A percentile compares a stretch with the other conserved stretches of the same genome.
Conservation (phyloP, 306 rosid genomes). For the Citrullus colocynthis region DNA sequence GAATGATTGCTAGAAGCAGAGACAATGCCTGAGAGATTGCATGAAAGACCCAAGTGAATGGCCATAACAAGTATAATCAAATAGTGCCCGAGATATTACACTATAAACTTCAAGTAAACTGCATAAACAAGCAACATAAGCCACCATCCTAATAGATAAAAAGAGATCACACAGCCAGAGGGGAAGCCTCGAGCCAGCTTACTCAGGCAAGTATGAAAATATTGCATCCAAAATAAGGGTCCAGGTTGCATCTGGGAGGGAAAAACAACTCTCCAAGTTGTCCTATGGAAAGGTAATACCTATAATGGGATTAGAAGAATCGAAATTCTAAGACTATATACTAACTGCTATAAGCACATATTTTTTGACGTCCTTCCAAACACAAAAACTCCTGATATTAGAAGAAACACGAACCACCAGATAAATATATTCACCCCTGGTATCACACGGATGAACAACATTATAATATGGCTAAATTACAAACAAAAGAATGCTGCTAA, state of each 20-base stretch:
- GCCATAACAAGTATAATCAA: neutral
- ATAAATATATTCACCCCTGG: neutral
- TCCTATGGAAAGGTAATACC: neutral
- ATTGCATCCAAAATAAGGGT: too few species aligned
- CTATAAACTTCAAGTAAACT: neutral
- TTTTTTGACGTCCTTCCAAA: too few species aligned
- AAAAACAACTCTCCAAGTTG: too few species aligned
- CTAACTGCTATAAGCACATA: too few species aligned
- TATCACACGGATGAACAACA: neutral
- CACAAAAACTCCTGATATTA: neutral
- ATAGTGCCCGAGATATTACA: neutral
- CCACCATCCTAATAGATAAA: neutral
- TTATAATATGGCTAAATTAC: too few species aligned
- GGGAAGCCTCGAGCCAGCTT: neutral
- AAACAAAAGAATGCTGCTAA: too few species aligned
- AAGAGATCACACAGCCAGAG: neutral
- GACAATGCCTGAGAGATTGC: slow-evolving; percentile 50
- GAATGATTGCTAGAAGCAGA: slow-evolving; percentile 50
- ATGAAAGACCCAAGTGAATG: slow-evolving; percentile 11
- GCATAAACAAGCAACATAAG: neutral
- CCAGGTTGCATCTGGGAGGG: too few species aligned
- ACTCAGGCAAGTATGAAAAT: too few species aligned
- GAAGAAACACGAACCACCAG: neutral
- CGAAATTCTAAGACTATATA: neutral
- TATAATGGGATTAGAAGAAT: neutral